phyloP scores from a whole-genome alignment of 2,329 filamentous ascomycete genomes.

The Cladosporium austrohemisphaericum region DNA sequence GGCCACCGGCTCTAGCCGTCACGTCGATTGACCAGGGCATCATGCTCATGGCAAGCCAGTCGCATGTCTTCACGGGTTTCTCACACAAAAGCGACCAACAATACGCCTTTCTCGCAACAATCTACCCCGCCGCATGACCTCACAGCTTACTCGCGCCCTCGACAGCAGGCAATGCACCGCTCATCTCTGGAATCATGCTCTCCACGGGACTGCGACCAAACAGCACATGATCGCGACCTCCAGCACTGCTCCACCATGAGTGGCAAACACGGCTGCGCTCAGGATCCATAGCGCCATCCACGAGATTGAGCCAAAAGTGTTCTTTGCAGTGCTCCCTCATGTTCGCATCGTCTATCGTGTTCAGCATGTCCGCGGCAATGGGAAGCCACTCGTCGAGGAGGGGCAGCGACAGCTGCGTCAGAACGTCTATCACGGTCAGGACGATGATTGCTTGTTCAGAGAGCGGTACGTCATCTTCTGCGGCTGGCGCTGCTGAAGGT shows the following conservation, averaged over 20 bases:
- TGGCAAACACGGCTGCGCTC: slow-evolving; percentile 75
- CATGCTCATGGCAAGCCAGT: too few species aligned
- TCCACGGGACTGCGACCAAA: slow-evolving; percentile 40
- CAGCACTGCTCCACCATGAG: slow-evolving; percentile 75
- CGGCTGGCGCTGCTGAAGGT: slow-evolving; percentile 36
- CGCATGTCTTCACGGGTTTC: too few species aligned
- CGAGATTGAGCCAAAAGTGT: slow-evolving; percentile 75
- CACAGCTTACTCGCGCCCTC: slow-evolving; percentile 13
- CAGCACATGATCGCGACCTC: slow-evolving; percentile 55
- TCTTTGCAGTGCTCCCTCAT: slow-evolving; percentile 64
- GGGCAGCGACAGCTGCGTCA: slow-evolving; percentile 67
- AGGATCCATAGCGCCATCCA: slow-evolving; percentile 82
- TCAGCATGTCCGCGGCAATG: slow-evolving; percentile 64
- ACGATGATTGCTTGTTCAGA: slow-evolving; percentile 77
- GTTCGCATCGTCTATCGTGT: slow-evolving; percentile 56
- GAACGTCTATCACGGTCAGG: slow-evolving; percentile 72
- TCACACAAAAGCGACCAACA: neutral
- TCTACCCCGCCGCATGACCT: neutral
- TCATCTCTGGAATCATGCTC: slow-evolving; percentile 47
- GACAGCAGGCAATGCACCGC: slow-evolving; percentile 46
- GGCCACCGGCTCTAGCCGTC: too few species aligned
- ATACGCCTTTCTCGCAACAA: neutral
- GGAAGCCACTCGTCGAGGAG: slow-evolving; percentile 79
- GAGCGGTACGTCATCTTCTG: slow-evolving; percentile 31
- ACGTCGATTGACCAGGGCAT: too few species aligned